Evolutionary conservation across 1,284 basidiomycete genomes (phyloP), one percentile per base, ranked within the genome.

Genomic region (Boletus sp.): DNA sequence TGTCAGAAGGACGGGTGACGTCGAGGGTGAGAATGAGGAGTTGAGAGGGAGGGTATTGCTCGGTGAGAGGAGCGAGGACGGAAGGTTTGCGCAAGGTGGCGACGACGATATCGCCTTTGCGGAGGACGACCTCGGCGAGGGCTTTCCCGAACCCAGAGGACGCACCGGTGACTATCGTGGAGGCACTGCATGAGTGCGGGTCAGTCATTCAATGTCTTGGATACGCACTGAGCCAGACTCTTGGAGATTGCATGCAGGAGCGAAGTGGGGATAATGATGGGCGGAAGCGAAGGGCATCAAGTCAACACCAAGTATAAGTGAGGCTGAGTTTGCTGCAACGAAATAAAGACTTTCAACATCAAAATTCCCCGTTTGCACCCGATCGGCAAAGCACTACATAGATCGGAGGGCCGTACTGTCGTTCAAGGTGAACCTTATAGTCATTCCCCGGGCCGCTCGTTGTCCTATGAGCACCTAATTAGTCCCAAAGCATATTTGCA

Each of bases 131-230:
- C 37, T 68, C 56, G 0, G 59, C 53, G 51, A 66, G 55, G 3
- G 45, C 37, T n/a, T 53, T 58, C 9, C 69, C 66, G 33, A 70
- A 59, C 0, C 67, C 66, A 2, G 65, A 62, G 1, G 67, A 68
- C 0, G 66, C 48, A 2, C 67, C 64, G 5, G 67, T 68, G 36
- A 68, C 65, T 65, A 33, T 19, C 13, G 19, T 10, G 23, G 6
- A 10, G 9, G 9, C 2, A 9, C 2, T 8, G 6, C 6, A 7
- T 32, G 25, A 35, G 16, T 20, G 36, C 14, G 5, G 7, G 8
- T 10, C 2, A 20, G 29, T 33, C 23, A 3, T 8, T 25, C 26
- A 12, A 14, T 7, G 14, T n/a, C 5, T 8, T 4, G 33, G 12
- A 13, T 29, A 48, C 45, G 29, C 25, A 58, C 53, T 40, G 17